Evolutionary conservation across 352 stramenopile genomes (phyloP).

Genomic region (Thraustochytrium sp.): DNA sequence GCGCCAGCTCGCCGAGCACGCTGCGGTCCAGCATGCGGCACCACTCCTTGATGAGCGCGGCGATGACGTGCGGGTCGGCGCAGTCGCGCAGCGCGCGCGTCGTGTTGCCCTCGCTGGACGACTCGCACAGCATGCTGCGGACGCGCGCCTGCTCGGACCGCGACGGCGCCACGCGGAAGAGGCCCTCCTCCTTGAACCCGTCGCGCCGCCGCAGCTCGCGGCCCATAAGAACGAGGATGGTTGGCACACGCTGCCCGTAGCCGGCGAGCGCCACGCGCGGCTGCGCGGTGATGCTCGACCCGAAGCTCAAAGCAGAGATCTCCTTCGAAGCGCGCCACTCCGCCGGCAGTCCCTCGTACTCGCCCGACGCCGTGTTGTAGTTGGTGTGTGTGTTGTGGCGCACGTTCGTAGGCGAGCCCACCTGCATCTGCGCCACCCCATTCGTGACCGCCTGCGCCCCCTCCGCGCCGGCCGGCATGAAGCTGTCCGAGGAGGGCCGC

Average conservation of each 20-base stretch:
- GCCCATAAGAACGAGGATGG: conserved; percentile 11
- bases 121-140: background rate
- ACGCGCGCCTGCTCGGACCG: conserved; percentile 6
- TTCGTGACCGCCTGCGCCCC: background rate
- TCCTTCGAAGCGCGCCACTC: background rate
- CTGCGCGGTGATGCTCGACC: background rate
- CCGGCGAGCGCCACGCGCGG: background rate
- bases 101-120: background rate
- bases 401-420: background rate
- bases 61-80: conserved; percentile 8
- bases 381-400: background rate
- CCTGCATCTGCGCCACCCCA: background rate
- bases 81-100: background rate
- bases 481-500: background rate
- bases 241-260: background rate
- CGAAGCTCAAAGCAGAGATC: conserved; percentile 2
- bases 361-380: background rate
- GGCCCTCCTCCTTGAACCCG: conserved; percentile 11
- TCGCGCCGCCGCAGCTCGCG: background rate
- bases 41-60: conserved; percentile 38
- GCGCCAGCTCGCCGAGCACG: conserved; percentile 6
- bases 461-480: background rate
- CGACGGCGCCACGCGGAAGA: conserved; percentile 31
- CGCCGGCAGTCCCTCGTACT: background rate
- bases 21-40: conserved; percentile 15